Evolutionary conservation across 2,329 filamentous ascomycete species (phyloP), one percentile per base, ranked within the genome.

Genomic region (Pseudogymnoascus sp.): DNA sequence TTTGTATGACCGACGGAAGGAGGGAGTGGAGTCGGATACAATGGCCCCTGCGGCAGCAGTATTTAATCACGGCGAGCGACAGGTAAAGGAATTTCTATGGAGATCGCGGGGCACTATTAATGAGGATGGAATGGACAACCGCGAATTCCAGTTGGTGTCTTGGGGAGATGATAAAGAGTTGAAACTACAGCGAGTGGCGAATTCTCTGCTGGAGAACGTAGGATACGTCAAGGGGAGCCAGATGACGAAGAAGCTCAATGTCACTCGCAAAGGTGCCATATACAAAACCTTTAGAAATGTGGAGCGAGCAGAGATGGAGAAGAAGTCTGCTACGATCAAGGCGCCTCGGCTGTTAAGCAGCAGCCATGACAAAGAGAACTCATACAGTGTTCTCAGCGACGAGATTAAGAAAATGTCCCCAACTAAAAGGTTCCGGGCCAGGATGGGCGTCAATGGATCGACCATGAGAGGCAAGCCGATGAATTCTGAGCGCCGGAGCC

Each of bases 21-120:
- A 74, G 33, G 77, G 78, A 13, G 76, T 75, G 4, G 78, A 79
- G 1, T 71, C 75, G 2, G 80, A 84, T 62, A 72, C 72, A 13
- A 67, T 76, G 2, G 76, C 77, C 4, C 72, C 78, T 5, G 83
- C 85, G 6, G 81, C 84, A 0, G 78, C 79, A 6, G 77, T 84
- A 7, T 88, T 89, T 63, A 85, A 84, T 0, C 86, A 88, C 65
- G 70, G 69, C 17, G 80, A 80, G 58, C 79, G 85, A 68, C 86
- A 92, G 71, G 91, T 91, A 31, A 96, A 94, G 71, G 92, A 97
- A 69, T 97, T 97, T 65, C 77, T 97, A 9, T 97, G 92, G 92
- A 84, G 92, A 72, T 84, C 85, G 58, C 85, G 92, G 62, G 92
- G 92, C 38, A 29, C n/a, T n/a, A 80, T 87, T 36, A 79, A 80